These are phyloP conservation scores for Tulasnella calospora DNA, from an alignment of 768 basidiomycete genomes.

Conservation along the genomic window DNA sequence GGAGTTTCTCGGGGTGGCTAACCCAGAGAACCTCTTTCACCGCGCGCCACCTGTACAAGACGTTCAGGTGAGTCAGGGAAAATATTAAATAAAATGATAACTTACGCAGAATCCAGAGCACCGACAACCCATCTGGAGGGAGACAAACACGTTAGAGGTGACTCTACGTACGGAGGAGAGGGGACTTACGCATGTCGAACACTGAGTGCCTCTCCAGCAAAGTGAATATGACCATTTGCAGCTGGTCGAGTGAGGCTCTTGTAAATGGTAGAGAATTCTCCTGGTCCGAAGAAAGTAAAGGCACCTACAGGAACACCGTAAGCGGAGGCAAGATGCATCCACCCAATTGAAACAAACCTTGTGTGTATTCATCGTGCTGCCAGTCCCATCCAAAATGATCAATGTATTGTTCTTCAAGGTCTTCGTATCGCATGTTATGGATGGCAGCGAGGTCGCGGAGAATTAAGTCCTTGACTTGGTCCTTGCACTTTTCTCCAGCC, in stretches of 20 bases:
- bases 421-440: slow-evolving; percentile 31
- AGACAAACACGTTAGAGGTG: background rate
- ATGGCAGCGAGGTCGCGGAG: slow-evolving; percentile 36
- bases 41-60: background rate
- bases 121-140: slow-evolving; percentile 39
- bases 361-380: slow-evolving; percentile 35
- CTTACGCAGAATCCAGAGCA: slow-evolving; percentile 37
- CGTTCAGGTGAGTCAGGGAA: background rate
- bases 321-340: background rate
- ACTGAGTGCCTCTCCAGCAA: slow-evolving; percentile 43
- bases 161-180: background rate
- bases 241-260: slow-evolving; percentile 37
- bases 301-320: slow-evolving; percentile 36
- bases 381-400: slow-evolving; percentile 38
- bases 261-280: slow-evolving; percentile 39
- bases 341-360: slow-evolving; percentile 35
- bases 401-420: slow-evolving; percentile 28
- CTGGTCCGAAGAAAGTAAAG: slow-evolving; percentile 43
- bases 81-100: background rate
- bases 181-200: slow-evolving; percentile 36
- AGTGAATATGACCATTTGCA: slow-evolving; percentile 36
- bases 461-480: slow-evolving; percentile 33
- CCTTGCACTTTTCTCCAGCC: slow-evolving; percentile 2
- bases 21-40: background rate
- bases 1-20: background rate